Evolutionary conservation across 257 asterid genomes (phyloP).

Genomic region (Jasminum sambac): DNA sequence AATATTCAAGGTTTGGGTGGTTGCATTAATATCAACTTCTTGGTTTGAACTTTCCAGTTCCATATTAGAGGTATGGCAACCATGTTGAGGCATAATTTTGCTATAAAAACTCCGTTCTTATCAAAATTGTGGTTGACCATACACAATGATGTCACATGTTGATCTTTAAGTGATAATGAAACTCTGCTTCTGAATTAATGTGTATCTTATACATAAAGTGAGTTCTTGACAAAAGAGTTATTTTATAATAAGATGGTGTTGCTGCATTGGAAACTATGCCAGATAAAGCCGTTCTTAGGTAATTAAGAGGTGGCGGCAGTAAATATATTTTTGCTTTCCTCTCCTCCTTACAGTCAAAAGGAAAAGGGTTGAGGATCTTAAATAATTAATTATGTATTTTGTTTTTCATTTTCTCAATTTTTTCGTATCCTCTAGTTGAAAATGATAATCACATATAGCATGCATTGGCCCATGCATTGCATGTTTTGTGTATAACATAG

Average conservation of each 20-base stretch:
- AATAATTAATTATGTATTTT: not conserved
- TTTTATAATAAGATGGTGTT: not conserved
- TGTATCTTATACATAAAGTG: not conserved
- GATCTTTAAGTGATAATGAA: not conserved
- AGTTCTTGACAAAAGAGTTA: not conserved
- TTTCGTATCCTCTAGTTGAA: not conserved
- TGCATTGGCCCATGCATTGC: not conserved
- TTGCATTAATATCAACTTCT: not conserved
- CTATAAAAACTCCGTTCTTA: not conserved
- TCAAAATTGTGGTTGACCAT: not conserved
- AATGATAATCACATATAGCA: not conserved
- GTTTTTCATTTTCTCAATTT: too few species aligned
- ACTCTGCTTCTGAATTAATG: not conserved
- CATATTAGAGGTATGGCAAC: not conserved
- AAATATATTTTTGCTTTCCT: not conserved
- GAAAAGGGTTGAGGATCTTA: not conserved
- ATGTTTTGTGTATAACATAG: not conserved
- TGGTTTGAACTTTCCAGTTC: not conserved
- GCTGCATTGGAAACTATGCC: not conserved
- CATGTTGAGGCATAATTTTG: not conserved
- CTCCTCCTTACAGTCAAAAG: not conserved
- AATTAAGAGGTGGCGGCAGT: not conserved
- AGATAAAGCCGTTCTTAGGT: not conserved
- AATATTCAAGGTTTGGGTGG: constrained; percentile 1
- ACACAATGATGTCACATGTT: not conserved